Conservation (phyloP, 2,329 filamentous ascomycete genomes). For the Endoconidiophora laricicola region DNA sequence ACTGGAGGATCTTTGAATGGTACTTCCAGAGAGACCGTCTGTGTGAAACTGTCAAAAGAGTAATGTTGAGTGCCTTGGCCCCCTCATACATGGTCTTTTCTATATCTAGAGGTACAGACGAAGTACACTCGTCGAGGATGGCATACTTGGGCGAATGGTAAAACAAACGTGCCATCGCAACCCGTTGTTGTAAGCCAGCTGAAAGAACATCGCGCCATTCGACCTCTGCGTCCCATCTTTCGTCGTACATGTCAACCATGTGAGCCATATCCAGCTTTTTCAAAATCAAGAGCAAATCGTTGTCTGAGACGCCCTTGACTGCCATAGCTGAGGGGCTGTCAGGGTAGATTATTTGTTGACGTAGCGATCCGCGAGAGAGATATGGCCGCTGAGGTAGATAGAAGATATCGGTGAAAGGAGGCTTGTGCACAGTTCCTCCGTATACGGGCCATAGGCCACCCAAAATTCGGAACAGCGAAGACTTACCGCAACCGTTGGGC, state of each 20-base stretch:
- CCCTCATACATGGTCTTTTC: slow-evolving; percentile 96
- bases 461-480: slow-evolving; percentile 85
- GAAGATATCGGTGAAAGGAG: slow-evolving; percentile 83
- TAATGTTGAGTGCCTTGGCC: slow-evolving; percentile 79
- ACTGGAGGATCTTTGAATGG: slow-evolving; percentile 85
- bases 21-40: slow-evolving; percentile 90
- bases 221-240: slow-evolving; percentile 82
- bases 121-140: slow-evolving; percentile 94
- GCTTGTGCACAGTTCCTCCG: slow-evolving; percentile 82
- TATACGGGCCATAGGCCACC: slow-evolving; percentile 97
- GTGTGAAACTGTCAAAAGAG: slow-evolving; percentile 92
- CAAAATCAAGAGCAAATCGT: slow-evolving; percentile 62
- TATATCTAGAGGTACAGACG: slow-evolving; percentile 82
- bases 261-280: slow-evolving; percentile 66
- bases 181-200: slow-evolving; percentile 82
- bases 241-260: slow-evolving; percentile 58
- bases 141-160: slow-evolving; percentile 88
- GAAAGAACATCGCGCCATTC: slow-evolving; percentile 94
- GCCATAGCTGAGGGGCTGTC: slow-evolving; percentile 80
- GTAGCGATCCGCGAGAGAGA: slow-evolving; percentile 74
- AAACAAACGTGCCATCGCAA: slow-evolving; percentile 90
- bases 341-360: slow-evolving; percentile 93
- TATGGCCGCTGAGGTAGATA: slow-evolving; percentile 97
- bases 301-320: slow-evolving; percentile 64
- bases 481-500: slow-evolving; percentile 95